Percentiles rank a stretch among this genome's conserved stretches.
phyloP scores from a whole-genome alignment of 2,329 filamentous ascomycete genomes.

The Ophiostoma sp. region DNA sequence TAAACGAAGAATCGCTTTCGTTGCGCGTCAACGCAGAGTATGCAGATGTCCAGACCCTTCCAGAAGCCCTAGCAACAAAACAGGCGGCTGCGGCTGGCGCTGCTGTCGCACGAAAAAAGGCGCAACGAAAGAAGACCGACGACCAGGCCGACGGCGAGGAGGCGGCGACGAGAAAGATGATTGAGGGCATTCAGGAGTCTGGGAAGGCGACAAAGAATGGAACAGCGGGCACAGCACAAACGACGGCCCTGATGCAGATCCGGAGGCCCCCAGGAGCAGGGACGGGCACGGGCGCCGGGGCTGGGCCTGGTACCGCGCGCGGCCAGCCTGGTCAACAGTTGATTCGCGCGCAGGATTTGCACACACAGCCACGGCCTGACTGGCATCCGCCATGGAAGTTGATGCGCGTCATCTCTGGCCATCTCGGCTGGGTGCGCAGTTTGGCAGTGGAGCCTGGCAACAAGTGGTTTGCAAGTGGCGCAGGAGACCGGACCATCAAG shows the following conservation, averaged over 20 bases:
- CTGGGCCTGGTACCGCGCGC: slow-evolving; percentile 33
- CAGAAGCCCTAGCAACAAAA: slow-evolving; percentile 75
- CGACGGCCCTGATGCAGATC: slow-evolving; percentile 42
- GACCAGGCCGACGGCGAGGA: slow-evolving; percentile 36
- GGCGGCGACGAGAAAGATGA: slow-evolving; percentile 62
- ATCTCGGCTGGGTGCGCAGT: slow-evolving; percentile 89
- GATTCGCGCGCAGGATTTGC: slow-evolving; percentile 37
- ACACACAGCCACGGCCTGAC: slow-evolving; percentile 67
- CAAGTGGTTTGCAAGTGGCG: slow-evolving; percentile 95
- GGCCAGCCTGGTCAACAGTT: slow-evolving; percentile 42
- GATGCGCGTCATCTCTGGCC: slow-evolving; percentile 95
- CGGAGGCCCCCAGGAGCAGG: slow-evolving; percentile 32
- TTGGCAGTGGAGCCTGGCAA: slow-evolving; percentile 94
- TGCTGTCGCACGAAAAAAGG: slow-evolving; percentile 50
- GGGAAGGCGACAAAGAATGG: slow-evolving; percentile 32
- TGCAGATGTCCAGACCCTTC: slow-evolving; percentile 72
- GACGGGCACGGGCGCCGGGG: slow-evolving; percentile 28
- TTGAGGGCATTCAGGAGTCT: slow-evolving; percentile 60
- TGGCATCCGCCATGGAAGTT: slow-evolving; percentile 99
- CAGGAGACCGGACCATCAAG: slow-evolving; percentile 95
- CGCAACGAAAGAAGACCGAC: slow-evolving; percentile 45
- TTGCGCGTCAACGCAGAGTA: slow-evolving; percentile 73
- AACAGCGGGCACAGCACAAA: slow-evolving; percentile 29
- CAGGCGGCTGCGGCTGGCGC: slow-evolving; percentile 65
- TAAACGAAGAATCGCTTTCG: slow-evolving; percentile 48